Evolutionary conservation across 2,329 filamentous ascomycete genomes (phyloP).

Genomic region (Akanthomyces uredinophilus): DNA sequence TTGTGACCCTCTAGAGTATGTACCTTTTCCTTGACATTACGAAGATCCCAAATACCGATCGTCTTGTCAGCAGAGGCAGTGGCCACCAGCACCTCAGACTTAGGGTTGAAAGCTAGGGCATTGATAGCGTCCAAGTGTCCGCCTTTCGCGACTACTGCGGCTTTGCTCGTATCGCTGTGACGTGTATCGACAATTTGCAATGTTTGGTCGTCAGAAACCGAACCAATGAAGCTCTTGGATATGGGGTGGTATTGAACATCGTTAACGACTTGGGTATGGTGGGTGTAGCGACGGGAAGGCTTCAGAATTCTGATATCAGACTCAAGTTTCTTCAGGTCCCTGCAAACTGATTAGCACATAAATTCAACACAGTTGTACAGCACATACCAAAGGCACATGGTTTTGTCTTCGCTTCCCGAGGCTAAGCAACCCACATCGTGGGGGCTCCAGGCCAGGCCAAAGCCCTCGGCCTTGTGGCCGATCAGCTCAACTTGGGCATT

Average conservation of each 20-base stretch:
- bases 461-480: slow-evolving; percentile 85
- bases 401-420: slow-evolving; percentile 87
- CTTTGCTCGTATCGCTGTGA: slow-evolving; percentile 56
- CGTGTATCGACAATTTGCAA: slow-evolving; percentile 90
- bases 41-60: slow-evolving; percentile 90
- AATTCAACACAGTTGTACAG: not conserved
- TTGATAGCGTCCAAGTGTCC: slow-evolving; percentile 94
- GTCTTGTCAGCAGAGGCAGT: slow-evolving; percentile 95
- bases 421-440: slow-evolving; percentile 75
- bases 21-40: slow-evolving; percentile 83
- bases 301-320: slow-evolving; percentile 65
- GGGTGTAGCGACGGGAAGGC: slow-evolving; percentile 71
- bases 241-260: slow-evolving; percentile 94
- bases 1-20: slow-evolving; percentile 85
- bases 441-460: slow-evolving; percentile 89
- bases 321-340: slow-evolving; percentile 75
- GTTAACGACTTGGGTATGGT: slow-evolving; percentile 89
- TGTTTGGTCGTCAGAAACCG: slow-evolving; percentile 90
- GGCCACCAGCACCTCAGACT: slow-evolving; percentile 81
- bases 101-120: slow-evolving; percentile 89
- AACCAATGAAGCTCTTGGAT: slow-evolving; percentile 79
- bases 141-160: slow-evolving; percentile 62
- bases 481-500: slow-evolving; percentile 79
- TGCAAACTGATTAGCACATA: slow-evolving; percentile 29
- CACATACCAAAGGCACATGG: slow-evolving; percentile 80